These are phyloP conservation scores for Nigrograna mackinnonii DNA, from an alignment of 2,329 filamentous ascomycete genomes.

Conservation along the genomic window DNA sequence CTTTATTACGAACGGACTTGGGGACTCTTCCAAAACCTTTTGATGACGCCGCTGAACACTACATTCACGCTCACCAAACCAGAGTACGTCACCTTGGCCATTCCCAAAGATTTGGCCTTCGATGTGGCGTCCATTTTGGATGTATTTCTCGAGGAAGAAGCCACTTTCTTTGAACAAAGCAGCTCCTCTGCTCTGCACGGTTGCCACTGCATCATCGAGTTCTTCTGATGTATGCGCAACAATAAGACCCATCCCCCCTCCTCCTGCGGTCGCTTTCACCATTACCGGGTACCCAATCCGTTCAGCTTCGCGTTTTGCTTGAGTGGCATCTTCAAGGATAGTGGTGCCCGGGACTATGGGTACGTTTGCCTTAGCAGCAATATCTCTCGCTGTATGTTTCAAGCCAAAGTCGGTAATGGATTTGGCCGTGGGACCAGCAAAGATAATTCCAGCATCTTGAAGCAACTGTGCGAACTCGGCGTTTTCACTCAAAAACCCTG, in stretches of 20 bases:
- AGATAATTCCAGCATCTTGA: slow-evolving; percentile 58
- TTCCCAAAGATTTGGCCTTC: slow-evolving; percentile 93
- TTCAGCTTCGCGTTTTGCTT: too few relatives aligned
- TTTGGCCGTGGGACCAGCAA: slow-evolving; percentile 61
- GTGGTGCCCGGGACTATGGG: slow-evolving; percentile 60
- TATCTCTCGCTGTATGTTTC: slow-evolving; percentile 60
- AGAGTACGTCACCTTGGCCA: slow-evolving; percentile 74
- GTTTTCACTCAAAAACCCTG: slow-evolving; percentile 69
- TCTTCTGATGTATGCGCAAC: neutral
- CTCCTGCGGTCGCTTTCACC: slow-evolving; percentile 64
- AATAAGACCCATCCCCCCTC: slow-evolving; percentile 79
- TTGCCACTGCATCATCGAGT: neutral
- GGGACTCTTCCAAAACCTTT: slow-evolving; percentile 89
- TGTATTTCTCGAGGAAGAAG: neutral
- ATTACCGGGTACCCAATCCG: slow-evolving; percentile 55
- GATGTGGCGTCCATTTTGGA: slow-evolving; percentile 68
- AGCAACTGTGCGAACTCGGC: slow-evolving; percentile 62
- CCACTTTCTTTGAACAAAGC: slow-evolving; percentile 72
- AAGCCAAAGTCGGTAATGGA: slow-evolving; percentile 61
- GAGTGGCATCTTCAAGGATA: too few relatives aligned
- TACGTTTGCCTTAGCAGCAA: slow-evolving; percentile 57
- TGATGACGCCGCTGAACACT: slow-evolving; percentile 86
- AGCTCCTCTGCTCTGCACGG: slow-evolving; percentile 51
- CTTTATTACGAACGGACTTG: slow-evolving; percentile 67
- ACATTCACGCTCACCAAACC: slow-evolving; percentile 87